Evolutionary conservation across 129 eudicot species (phyloP).

Genomic region (Daucus carota): DNA sequence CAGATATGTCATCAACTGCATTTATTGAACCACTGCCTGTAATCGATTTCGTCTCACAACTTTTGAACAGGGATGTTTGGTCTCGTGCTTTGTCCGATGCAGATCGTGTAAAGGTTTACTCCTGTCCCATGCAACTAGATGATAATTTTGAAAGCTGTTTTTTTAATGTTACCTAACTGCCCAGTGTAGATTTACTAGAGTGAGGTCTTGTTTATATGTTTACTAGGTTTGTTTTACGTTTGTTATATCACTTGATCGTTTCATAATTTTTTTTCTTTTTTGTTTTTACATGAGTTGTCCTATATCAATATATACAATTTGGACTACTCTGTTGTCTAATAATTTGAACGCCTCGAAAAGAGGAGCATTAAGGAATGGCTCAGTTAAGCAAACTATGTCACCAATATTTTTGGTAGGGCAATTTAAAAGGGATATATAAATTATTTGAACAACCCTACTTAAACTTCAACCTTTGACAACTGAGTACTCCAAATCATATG

Average conservation of each 20-base stretch:
- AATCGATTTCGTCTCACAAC: conserved; percentile 66
- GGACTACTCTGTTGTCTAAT: background rate
- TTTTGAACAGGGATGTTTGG: conserved; percentile 66
- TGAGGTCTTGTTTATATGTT: background rate
- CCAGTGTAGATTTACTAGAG: background rate
- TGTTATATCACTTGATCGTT: background rate
- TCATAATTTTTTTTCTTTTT: background rate
- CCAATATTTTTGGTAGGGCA: no score
- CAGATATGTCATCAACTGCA: conserved; percentile 99
- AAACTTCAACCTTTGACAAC: no score
- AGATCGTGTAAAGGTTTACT: conserved; percentile 77
- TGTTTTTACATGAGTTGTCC: background rate
- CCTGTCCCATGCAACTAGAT: background rate
- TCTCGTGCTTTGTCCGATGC: conserved; percentile 83
- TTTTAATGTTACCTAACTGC: background rate
- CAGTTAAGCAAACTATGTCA: no score
- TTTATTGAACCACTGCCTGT: conserved; percentile 95
- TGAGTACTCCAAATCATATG: background rate
- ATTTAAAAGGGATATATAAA: background rate
- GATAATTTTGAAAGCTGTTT: background rate
- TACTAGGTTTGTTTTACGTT: background rate
- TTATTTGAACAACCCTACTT: background rate
- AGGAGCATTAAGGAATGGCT: no score
- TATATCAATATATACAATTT: background rate
- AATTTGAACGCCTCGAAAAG: no score